These are phyloP conservation scores for Fragaria nilgerrensis DNA, from an alignment of 306 rosid species.

Conservation along the genomic window DNA sequence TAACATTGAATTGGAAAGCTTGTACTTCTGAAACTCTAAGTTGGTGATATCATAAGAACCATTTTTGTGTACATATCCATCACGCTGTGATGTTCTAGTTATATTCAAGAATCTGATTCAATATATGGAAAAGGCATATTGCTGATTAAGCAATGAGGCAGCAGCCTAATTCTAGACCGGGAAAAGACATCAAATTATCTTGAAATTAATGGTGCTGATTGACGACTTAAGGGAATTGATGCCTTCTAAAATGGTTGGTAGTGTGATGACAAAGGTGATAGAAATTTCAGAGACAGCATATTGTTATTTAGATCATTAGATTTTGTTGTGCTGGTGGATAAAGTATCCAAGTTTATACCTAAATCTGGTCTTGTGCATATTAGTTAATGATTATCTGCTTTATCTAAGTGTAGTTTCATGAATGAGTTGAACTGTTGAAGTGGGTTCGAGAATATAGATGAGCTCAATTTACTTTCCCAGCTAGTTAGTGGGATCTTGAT, in stretches of 20 bases:
- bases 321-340: slow-evolving; percentile 17
- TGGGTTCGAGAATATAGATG: slow-evolving; percentile 6
- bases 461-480: neutral
- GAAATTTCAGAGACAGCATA: neutral
- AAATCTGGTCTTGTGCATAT: slow-evolving; percentile 28
- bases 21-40: neutral
- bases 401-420: slow-evolving; percentile 26
- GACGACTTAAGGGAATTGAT: slow-evolving; percentile 16
- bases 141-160: slow-evolving; percentile 8
- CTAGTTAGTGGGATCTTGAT: neutral
- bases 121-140: neutral
- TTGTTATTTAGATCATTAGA: neutral
- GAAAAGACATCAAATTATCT: neutral
- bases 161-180: neutral
- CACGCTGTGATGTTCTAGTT: neutral
- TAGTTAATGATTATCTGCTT: neutral
- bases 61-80: neutral
- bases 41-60: neutral
- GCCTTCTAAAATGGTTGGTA: slow-evolving; percentile 14
- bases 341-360: slow-evolving; percentile 36
- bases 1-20: neutral
- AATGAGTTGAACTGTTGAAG: slow-evolving; percentile 15
- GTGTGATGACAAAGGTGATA: neutral
- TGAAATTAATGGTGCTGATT: neutral
- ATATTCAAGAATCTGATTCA: slow-evolving; percentile 15